phyloP scores from a whole-genome alignment of 176 grass and related monocot species.

The Avena insularis region DNA sequence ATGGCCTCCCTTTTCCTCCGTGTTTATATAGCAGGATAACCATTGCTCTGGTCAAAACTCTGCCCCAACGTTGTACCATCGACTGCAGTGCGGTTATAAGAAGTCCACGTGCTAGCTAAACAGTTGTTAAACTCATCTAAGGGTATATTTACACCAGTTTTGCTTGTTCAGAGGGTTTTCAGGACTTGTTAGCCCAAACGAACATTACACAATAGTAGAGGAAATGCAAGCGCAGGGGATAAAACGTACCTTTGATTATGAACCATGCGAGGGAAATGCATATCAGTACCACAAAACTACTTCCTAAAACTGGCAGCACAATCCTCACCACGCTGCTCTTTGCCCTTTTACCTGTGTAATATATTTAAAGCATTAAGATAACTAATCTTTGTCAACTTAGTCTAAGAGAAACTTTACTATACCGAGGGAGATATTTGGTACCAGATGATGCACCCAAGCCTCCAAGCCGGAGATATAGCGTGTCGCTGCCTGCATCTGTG shows the following conservation, averaged over 20 bases:
- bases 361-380: neutral
- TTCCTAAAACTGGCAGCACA: neutral
- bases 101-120: neutral
- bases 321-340: neutral
- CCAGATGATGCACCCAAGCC: too few species aligned
- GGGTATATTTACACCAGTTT: neutral
- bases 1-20: neutral
- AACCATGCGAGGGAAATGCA: neutral
- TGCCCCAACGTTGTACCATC: neutral
- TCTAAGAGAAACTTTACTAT: too few species aligned
- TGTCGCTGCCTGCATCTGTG: too few species aligned
- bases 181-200: too few species aligned
- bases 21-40: neutral
- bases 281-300: neutral
- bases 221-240: too few species aligned
- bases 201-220: too few species aligned
- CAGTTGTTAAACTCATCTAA: neutral
- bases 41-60: too few species aligned
- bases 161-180: too few species aligned
- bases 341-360: neutral
- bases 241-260: neutral
- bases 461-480: too few species aligned
- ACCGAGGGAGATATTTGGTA: too few species aligned
- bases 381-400: too few species aligned
- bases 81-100: neutral